Evolutionary conservation across 2,329 filamentous ascomycete genomes (phyloP), one percentile per base, ranked within the genome.

Genomic region (Hirsutella minnesotensis): DNA sequence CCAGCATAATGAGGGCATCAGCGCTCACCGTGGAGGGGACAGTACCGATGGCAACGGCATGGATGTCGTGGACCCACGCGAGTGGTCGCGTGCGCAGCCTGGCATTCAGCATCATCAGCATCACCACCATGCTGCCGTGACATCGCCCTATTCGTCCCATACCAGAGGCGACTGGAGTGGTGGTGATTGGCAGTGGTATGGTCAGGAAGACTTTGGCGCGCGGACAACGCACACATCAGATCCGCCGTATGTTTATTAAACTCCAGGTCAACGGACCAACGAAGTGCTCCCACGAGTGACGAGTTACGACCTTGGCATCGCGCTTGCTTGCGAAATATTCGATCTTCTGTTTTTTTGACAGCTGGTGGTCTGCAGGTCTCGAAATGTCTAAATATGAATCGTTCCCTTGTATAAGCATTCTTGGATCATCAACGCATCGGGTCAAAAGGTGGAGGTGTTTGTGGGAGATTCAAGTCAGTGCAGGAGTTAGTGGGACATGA

Each of bases 181-280:
- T 24, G 52, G 54, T 10, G 54, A 51, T 7, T 61, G 62, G 62
- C 55, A 62, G 38, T 61, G 60, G 56, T 53, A 60, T 41, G 54
- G 55, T 44, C 55, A 52, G 33, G 60, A 64, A 42, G 58, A 59
- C 19, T 58, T 61, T 42, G 53, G 51, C 21, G 50, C 57, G 39
- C 51, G 47, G 31, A 49, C 47, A 39, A 44, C 48, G 12, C 49
- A 52, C 45, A 46, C 52, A 34, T 50, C 48, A 27, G 49, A 52
- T 49, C 50, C 51, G 39, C 48, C 57, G 54, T 59, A 60, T 54
- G 57, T 60, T 55, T 54, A 56, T 21, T 47, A 44, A 49, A 35
- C n/a, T 9, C 9, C 12, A 13, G 3, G 29, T 18, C 39, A 13
- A 20, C 19, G 16, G 22, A 19, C n/a, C 16, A 21, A 30, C n/a